Evolutionary conservation across 139 green algal genomes (phyloP).

Genomic region (Chlorella vulgaris): DNA sequence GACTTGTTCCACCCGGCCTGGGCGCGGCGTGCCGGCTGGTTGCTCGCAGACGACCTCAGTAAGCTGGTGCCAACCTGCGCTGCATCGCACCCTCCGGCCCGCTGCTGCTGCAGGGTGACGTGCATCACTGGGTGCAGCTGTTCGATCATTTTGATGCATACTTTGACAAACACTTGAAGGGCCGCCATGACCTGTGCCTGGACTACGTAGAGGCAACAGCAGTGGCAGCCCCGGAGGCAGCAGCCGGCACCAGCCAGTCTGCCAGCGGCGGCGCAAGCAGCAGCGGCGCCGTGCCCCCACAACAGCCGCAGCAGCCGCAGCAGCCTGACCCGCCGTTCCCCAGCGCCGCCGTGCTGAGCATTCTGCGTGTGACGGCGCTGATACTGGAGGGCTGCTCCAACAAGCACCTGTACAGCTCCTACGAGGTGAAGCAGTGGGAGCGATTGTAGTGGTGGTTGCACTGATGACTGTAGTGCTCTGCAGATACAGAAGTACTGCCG

Average conservation of each 20-base stretch:
- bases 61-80: background rate
- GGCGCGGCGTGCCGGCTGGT: too few relatives aligned
- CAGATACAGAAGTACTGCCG: background rate
- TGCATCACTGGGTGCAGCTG: conserved; percentile 88
- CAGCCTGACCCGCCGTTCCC: conserved; percentile 61
- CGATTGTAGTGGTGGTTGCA: background rate
- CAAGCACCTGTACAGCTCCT: conserved; percentile 89
- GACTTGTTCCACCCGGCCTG: too few relatives aligned
- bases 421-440: conserved; percentile 68
- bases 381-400: conserved; percentile 93
- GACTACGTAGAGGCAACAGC: background rate
- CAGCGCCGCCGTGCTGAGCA: conserved; percentile 53
- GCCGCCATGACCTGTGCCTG: conserved; percentile 70
- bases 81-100: background rate
- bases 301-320: background rate
- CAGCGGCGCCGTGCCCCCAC: background rate
- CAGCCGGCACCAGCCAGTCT: background rate
- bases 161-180: conserved; percentile 70
- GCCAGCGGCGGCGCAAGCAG: background rate
- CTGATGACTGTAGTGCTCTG: background rate
- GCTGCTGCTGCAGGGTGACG: conserved; percentile 74
- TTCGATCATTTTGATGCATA: conserved; percentile 89
- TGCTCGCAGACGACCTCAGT: too few relatives aligned
- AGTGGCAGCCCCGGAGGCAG: background rate
- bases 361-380: conserved; percentile 72